These are phyloP conservation scores for Talaromyces wortmannii DNA, from an alignment of 495 filamentous ascomycete species.

Conservation along the genomic window DNA sequence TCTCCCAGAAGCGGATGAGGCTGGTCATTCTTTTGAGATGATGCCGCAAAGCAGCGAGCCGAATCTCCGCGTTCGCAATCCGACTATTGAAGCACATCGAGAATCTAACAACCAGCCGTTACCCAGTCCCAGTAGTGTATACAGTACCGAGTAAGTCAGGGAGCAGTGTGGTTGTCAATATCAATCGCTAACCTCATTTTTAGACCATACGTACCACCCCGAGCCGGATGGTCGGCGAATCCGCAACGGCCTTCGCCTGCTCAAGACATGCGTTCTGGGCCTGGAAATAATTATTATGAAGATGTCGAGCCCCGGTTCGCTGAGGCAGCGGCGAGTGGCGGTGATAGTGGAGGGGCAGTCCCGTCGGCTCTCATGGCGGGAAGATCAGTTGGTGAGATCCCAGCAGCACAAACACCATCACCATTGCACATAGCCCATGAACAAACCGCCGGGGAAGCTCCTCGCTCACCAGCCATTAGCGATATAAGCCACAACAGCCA, in stretches of 20 bases:
- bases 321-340: conserved; percentile 10
- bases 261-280: conserved; percentile 33
- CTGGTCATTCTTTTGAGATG: conserved; percentile 1
- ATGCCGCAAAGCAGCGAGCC: conserved; percentile 4
- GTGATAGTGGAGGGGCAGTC: not conserved
- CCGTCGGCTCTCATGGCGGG: conserved; percentile 16
- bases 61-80: conserved; percentile 3
- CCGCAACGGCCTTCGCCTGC: conserved; percentile 4
- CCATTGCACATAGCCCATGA: conserved; percentile 1
- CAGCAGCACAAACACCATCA: not conserved
- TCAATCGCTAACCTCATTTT: conserved; percentile 15
- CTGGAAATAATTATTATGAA: conserved; percentile 71
- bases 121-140: conserved; percentile 2
- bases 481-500: conserved; percentile 66
- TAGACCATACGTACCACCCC: conserved; percentile 59
- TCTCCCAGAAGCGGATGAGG: not conserved
- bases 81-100: not conserved
- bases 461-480: conserved; percentile 68
- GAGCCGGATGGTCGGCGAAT: conserved; percentile 35
- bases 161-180: conserved; percentile 3
- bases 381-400: conserved; percentile 19
- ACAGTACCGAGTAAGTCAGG: conserved; percentile 3
- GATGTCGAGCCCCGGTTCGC: conserved; percentile 88
- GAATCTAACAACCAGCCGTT: not conserved
- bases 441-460: conserved; percentile 51